Evolutionary conservation across 2,329 filamentous ascomycete species (phyloP).

Genomic region (Cladophialophora immunda): DNA sequence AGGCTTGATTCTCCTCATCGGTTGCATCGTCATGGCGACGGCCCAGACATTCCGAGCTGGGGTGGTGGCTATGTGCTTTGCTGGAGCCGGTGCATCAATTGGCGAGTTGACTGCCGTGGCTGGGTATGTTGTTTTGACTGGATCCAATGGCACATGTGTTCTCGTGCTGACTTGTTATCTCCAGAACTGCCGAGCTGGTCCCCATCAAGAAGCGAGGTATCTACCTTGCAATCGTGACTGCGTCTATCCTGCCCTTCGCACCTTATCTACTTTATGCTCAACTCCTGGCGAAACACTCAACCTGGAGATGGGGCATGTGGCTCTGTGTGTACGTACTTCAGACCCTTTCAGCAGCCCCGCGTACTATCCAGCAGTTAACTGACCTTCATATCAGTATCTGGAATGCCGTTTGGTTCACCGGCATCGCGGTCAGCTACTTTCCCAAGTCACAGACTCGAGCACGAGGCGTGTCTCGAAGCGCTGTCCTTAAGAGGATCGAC

Average conservation of each 20-base stretch:
- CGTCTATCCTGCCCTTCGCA: slow-evolving; percentile 25
- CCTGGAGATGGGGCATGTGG: slow-evolving; percentile 22
- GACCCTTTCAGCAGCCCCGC: neutral
- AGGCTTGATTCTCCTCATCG: slow-evolving; percentile 17
- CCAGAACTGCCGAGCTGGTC: slow-evolving; percentile 27
- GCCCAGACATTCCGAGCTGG: slow-evolving; percentile 13
- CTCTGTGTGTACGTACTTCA: slow-evolving; percentile 2
- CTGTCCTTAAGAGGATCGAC: slow-evolving; percentile 4
- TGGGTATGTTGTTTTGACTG: slow-evolving; percentile 1
- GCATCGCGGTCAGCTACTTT: slow-evolving; percentile 12
- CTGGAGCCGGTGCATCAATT: slow-evolving; percentile 26
- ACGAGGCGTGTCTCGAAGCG: neutral
- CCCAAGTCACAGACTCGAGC: slow-evolving; percentile 11
- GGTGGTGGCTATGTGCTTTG: slow-evolving; percentile 19
- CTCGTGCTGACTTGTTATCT: neutral
- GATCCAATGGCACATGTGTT: too few species aligned
- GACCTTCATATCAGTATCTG: slow-evolving; percentile 9
- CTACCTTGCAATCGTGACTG: slow-evolving; percentile 25
- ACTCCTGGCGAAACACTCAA: slow-evolving; percentile 9
- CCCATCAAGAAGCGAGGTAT: slow-evolving; percentile 27
- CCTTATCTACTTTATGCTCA: slow-evolving; percentile 21
- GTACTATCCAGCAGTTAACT: neutral
- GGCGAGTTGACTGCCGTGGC: slow-evolving; percentile 28
- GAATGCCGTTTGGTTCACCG: slow-evolving; percentile 9
- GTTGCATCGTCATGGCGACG: slow-evolving; percentile 25